Evolutionary conservation across 2,329 filamentous ascomycete genomes (phyloP).

Genomic region (Penicillium occitanis): DNA sequence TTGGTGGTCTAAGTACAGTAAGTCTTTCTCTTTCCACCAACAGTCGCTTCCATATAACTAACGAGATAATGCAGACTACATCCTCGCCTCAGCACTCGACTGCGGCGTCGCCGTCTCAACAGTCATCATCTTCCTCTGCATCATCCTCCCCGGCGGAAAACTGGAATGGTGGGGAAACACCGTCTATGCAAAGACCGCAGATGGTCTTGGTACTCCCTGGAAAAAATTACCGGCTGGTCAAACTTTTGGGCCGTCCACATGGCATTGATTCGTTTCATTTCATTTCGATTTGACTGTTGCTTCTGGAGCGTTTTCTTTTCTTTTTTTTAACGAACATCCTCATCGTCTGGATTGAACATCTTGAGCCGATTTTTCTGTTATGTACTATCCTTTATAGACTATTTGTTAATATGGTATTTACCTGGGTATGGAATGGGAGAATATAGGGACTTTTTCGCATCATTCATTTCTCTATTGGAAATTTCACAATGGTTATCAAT

Average conservation of each 20-base stretch:
- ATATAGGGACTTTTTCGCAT: neutral
- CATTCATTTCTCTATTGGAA: neutral
- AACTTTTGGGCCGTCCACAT: constrained; percentile 20
- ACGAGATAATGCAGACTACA: constrained; percentile 34
- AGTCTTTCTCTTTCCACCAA: constrained; percentile 17
- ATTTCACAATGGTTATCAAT: neutral
- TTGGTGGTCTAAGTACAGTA: constrained; percentile 53
- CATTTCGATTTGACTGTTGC: no score
- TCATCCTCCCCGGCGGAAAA: constrained; percentile 42
- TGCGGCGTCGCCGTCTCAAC: constrained; percentile 45
- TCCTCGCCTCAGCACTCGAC: constrained; percentile 47
- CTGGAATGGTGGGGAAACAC: constrained; percentile 48
- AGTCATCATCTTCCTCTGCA: constrained; percentile 47
- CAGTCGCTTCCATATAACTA: neutral
- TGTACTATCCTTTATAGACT: neutral
- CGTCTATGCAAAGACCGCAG: constrained; percentile 40
- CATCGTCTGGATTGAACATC: neutral
- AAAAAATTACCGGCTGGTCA: constrained; percentile 20
- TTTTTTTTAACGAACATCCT: neutral
- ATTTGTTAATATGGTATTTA: constrained; percentile 1
- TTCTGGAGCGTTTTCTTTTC: neutral
- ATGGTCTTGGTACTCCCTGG: constrained; percentile 42
- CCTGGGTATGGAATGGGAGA: neutral
- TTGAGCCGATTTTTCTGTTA: neutral
- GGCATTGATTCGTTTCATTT: constrained; percentile 8